Evolutionary conservation across 2,329 filamentous ascomycete species (phyloP).

Genomic region (Aspergillus udagawae): DNA sequence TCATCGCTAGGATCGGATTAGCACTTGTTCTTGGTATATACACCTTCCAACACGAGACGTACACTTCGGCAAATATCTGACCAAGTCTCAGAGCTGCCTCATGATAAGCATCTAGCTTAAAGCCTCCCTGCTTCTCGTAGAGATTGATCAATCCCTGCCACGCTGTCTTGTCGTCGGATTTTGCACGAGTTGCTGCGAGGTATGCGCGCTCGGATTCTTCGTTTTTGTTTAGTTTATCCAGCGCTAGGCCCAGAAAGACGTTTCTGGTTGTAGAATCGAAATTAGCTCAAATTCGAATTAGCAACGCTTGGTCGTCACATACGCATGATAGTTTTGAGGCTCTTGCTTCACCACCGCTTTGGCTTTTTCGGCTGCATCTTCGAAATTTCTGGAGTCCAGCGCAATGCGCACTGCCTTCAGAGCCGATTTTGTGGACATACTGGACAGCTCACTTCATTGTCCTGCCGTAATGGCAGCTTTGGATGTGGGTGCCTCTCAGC

Average conservation of each 20-base stretch:
- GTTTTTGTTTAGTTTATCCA: slow-evolving; percentile 68
- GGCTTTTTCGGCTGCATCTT: slow-evolving; percentile 67
- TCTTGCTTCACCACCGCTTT: slow-evolving; percentile 68
- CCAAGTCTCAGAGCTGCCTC: slow-evolving; percentile 69
- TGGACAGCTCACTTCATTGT: slow-evolving; percentile 18
- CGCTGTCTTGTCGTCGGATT: slow-evolving; percentile 72
- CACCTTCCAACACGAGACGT: slow-evolving; percentile 28
- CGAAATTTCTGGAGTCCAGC: slow-evolving; percentile 74
- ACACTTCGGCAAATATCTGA: slow-evolving; percentile 65
- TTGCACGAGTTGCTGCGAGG: slow-evolving; percentile 64
- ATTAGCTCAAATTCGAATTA: slow-evolving; percentile 10
- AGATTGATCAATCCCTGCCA: slow-evolving; percentile 88
- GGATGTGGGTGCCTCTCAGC: not conserved
- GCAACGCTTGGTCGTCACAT: slow-evolving; percentile 27
- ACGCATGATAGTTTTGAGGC: slow-evolving; percentile 77
- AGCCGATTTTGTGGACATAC: slow-evolving; percentile 59
- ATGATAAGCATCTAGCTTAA: slow-evolving; percentile 70
- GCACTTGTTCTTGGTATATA: not conserved
- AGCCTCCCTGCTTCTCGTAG: slow-evolving; percentile 71
- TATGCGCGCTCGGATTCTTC: slow-evolving; percentile 77
- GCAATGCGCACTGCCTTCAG: slow-evolving; percentile 78
- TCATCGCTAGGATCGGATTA: slow-evolving; percentile 48
- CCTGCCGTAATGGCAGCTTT: slow-evolving; percentile 1
- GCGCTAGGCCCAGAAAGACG: slow-evolving; percentile 81
- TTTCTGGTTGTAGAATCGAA: slow-evolving; percentile 47